phyloP scores from a whole-genome alignment of 306 rosid genomes.

The Herpetospermum pedunculosum region DNA sequence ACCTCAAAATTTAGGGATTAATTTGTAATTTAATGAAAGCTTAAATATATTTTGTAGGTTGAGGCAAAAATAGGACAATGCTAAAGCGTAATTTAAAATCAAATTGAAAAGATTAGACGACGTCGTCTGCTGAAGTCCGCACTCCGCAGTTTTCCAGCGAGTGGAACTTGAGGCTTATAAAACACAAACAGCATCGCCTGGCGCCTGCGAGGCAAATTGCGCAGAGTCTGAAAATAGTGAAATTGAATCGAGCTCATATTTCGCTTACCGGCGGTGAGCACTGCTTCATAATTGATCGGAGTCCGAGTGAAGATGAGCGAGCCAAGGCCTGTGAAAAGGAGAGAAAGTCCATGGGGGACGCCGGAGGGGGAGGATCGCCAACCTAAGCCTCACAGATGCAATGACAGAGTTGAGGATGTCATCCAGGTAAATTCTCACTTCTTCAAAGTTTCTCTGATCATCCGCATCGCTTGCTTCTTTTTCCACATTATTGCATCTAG shows the following conservation, averaged over 20 bases:
- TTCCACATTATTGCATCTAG: background rate
- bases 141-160: background rate
- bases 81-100: no score
- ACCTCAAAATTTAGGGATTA: no score
- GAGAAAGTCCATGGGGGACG: conserved; percentile 93
- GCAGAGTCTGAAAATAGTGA: background rate
- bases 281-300: background rate
- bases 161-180: background rate
- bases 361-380: conserved; percentile 66
- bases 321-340: conserved; percentile 72
- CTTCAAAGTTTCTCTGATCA: background rate
- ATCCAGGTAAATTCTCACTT: conserved; percentile 40
- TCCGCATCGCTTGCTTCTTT: background rate
- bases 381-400: conserved; percentile 91
- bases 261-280: background rate
- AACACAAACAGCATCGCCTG: background rate
- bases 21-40: no score
- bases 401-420: conserved; percentile 83
- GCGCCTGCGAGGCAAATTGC: background rate
- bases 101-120: background rate
- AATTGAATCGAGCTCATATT: background rate
- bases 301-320: conserved; percentile 42
- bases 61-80: no score
- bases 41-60: no score
- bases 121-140: background rate